Conservation (phyloP, 2,329 filamentous ascomycete genomes). For the Parastagonospora nodorum region DNA sequence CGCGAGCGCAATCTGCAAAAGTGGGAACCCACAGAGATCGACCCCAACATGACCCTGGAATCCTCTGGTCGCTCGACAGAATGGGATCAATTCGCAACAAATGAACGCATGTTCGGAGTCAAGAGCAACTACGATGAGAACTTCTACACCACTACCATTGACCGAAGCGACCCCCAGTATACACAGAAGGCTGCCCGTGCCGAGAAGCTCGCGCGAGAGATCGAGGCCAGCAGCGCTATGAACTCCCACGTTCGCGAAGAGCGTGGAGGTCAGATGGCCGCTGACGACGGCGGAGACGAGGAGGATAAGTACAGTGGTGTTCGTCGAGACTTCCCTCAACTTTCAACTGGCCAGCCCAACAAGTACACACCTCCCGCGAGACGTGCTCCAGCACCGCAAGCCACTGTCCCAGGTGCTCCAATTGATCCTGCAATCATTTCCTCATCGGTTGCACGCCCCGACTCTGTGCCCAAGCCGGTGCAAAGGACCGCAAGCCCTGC, state of each 20-base stretch:
- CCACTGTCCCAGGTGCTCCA: slow-evolving; percentile 76
- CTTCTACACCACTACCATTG: slow-evolving; percentile 89
- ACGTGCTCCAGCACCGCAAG: slow-evolving; percentile 74
- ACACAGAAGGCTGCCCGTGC: slow-evolving; percentile 74
- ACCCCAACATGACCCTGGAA: slow-evolving; percentile 74
- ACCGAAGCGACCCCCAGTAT: slow-evolving; percentile 83
- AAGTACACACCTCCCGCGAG: slow-evolving; percentile 92
- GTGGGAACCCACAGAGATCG: slow-evolving; percentile 74
- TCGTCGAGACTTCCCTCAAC: slow-evolving; percentile 71
- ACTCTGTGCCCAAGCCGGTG: slow-evolving; percentile 31
- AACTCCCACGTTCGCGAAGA: slow-evolving; percentile 91
- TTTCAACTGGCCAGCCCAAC: slow-evolving; percentile 63
- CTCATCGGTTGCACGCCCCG: slow-evolving; percentile 69
- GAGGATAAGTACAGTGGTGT: slow-evolving; percentile 99
- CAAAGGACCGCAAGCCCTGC: slow-evolving; percentile 29
- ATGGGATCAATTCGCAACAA: slow-evolving; percentile 96
- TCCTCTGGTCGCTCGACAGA: slow-evolving; percentile 47
- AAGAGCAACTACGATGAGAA: slow-evolving; percentile 93
- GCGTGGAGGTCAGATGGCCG: slow-evolving; percentile 69
- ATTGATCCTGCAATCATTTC: slow-evolving; percentile 91
- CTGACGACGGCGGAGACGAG: slow-evolving; percentile 73
- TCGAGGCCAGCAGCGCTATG: slow-evolving; percentile 73
- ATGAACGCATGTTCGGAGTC: slow-evolving; percentile 84
- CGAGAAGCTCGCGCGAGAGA: slow-evolving; percentile 85
- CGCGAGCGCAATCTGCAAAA: slow-evolving; percentile 78